Base-by-base conservation (phyloP, 306 rosid species). In the Canavalia ensiformis region DNA sequence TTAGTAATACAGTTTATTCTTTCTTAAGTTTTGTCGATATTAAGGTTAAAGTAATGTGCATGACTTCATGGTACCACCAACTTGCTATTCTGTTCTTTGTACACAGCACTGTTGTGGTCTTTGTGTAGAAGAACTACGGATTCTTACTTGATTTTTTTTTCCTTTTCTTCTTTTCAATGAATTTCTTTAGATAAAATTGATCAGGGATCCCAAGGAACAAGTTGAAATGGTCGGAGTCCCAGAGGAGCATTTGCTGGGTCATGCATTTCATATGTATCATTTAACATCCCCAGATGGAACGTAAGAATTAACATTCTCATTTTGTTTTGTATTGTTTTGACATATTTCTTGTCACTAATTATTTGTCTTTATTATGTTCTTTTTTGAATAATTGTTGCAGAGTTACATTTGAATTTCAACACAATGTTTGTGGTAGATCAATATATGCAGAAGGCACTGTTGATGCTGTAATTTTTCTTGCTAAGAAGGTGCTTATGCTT, bases 351-450 rank as follows among this genome's bases (percentile, higher is more conserved):
- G 65, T 74, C 76, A 29, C 35, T 58, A 31, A 80, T n/a, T 45
- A 11, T 45, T 68, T 39, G 11, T 35, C 74, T 65, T 51, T 69
- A 44, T 81, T 67, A 25, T 72, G 45, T 58, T 55, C 6, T 62
- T 28, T 51, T 33, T 46, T 11, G 0, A 68, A 63, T 58, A 39
- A 33, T 54, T 58, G 45, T 68, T 76, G 92, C 93, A 93, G 99
- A 64, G 97, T 95, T 79, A 84, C 97, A 66, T 95, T 95, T 18
- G 99, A 95, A 90, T 95, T 93, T 78, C 97, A 95, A 83, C 99
- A 95, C 77, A 95, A 95, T 64, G 99, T 93, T 58, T 92, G 97
- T 75, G 99, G 99, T 83, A 88, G 97, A 82, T 95, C 99, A 62
- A 95, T 95, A 71, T 95, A 93, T 69, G 99, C 97, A 0, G 97